phyloP scores from a whole-genome alignment of 805 yeast species.

The Ogataea parapolymorpha region DNA sequence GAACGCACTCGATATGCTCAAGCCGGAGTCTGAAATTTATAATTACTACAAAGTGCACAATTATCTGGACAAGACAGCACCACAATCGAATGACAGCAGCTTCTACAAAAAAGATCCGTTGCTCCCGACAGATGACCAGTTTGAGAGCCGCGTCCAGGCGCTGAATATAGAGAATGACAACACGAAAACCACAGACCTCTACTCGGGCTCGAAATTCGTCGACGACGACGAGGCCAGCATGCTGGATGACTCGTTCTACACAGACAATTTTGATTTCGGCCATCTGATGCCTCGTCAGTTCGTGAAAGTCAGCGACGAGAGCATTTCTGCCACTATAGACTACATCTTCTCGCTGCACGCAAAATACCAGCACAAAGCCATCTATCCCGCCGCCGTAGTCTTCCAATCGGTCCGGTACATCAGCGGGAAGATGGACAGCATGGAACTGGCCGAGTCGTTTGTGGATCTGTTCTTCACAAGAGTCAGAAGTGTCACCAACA shows the following conservation, averaged over 20 bases:
- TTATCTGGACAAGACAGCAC: constrained; percentile 27
- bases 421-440: constrained; percentile 52
- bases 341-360: constrained; percentile 45
- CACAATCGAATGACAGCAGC: constrained; percentile 6
- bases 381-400: constrained; percentile 64
- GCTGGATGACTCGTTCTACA: constrained; percentile 33
- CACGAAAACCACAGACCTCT: constrained; percentile 15
- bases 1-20: constrained; percentile 56
- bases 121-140: constrained; percentile 19
- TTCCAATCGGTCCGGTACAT: constrained; percentile 72
- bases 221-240: constrained; percentile 29
- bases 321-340: constrained; percentile 47
- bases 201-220: constrained; percentile 28
- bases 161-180: constrained; percentile 17
- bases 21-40: constrained; percentile 53
- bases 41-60: constrained; percentile 57
- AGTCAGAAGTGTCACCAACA: constrained; percentile 55
- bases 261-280: constrained; percentile 52
- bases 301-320: constrained; percentile 57
- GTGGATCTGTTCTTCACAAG: constrained; percentile 59
- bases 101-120: constrained; percentile 20
- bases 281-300: constrained; percentile 55
- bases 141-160: constrained; percentile 36
- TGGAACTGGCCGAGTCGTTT: constrained; percentile 54
- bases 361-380: constrained; percentile 44